Percentiles rank a stretch among this genome's conserved stretches.
These are phyloP conservation scores for Yarrowia galli DNA, from an alignment of 1,139 yeast species.

Conservation along the genomic window DNA sequence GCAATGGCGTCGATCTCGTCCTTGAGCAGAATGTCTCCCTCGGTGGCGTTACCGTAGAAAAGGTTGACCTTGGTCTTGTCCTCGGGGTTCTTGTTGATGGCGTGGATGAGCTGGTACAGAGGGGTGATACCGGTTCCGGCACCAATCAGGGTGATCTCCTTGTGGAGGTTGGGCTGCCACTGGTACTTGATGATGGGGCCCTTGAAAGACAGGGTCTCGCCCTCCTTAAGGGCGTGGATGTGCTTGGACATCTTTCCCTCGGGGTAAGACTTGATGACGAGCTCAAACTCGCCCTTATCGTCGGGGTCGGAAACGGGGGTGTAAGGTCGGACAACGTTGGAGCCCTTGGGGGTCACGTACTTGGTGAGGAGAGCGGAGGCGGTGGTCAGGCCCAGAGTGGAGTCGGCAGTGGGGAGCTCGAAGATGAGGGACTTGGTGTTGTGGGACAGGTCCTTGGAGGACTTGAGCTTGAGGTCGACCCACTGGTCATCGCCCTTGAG, in stretches of 20 bases:
- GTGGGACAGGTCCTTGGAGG: conserved; percentile 62
- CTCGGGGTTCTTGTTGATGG: conserved; percentile 62
- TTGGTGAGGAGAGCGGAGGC: conserved; percentile 86
- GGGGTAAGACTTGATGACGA: conserved; percentile 84
- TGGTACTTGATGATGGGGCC: conserved; percentile 95
- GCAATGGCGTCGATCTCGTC: conserved; percentile 74
- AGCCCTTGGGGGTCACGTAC: conserved; percentile 78
- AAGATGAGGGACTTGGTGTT: conserved; percentile 71
- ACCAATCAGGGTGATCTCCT: conserved; percentile 82
- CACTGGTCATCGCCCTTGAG: conserved; percentile 71
- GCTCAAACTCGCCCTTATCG: conserved; percentile 75
- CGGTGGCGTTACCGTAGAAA: conserved; percentile 79
- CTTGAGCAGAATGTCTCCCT: conserved; percentile 78
- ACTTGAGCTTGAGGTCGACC: conserved; percentile 78
- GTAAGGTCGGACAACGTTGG: conserved; percentile 92
- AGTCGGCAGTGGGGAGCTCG: conserved; percentile 70
- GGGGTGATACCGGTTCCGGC: conserved; percentile 99
- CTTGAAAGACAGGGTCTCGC: conserved; percentile 87
- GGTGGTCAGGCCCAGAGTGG: conserved; percentile 76
- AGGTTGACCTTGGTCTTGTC: conserved; percentile 87
- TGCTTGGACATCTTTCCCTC: conserved; percentile 85
- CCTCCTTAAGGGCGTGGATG: conserved; percentile 70
- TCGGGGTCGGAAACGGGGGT: conserved; percentile 84
- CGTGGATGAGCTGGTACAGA: conserved; percentile 75
- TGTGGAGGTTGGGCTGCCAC: conserved; percentile 86